These are phyloP conservation scores for Saturnispora diversa DNA, from an alignment of 805 yeast species.

Conservation along the genomic window DNA sequence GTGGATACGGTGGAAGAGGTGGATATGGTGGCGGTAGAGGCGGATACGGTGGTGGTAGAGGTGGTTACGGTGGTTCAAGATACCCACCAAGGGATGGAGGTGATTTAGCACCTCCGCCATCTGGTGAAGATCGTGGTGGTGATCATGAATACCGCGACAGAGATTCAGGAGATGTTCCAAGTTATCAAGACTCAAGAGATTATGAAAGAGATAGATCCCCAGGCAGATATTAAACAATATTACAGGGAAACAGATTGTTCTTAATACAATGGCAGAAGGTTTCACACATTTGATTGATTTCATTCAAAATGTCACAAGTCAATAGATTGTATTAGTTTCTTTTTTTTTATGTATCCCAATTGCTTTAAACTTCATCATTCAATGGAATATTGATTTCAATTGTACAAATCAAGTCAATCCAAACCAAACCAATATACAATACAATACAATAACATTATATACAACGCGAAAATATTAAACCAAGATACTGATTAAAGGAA, in stretches of 20 bases:
- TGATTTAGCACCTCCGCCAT: conserved; percentile 23
- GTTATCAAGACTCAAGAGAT: conserved; percentile 35
- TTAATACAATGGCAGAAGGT: conserved; percentile 1
- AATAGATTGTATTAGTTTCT: conserved; percentile 4
- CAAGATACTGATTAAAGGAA: no score
- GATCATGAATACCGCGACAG: conserved; percentile 10
- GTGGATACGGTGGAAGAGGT: conserved; percentile 22
- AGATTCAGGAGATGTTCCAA: conserved; percentile 7
- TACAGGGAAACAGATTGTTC: conserved; percentile 2
- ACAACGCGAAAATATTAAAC: no score
- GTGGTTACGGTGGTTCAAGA: conserved; percentile 22
- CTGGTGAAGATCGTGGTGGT: conserved; percentile 24
- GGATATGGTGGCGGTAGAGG: conserved; percentile 27
- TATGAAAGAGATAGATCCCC: conserved; percentile 70
- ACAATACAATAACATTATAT: no score
- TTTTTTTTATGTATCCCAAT: conserved; percentile 5
- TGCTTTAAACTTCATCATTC: conserved; percentile 6
- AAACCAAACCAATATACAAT: neutral
- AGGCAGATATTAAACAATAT: conserved; percentile 46
- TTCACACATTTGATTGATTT: neutral
- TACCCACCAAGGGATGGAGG: conserved; percentile 26
- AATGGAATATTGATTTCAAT: conserved; percentile 2
- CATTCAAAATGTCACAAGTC: conserved; percentile 1
- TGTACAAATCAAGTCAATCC: neutral
- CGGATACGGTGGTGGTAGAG: conserved; percentile 27